These are phyloP conservation scores for Tetragonia tetragonoides DNA, from an alignment of 148 eudicot species.

Conservation along the genomic window DNA sequence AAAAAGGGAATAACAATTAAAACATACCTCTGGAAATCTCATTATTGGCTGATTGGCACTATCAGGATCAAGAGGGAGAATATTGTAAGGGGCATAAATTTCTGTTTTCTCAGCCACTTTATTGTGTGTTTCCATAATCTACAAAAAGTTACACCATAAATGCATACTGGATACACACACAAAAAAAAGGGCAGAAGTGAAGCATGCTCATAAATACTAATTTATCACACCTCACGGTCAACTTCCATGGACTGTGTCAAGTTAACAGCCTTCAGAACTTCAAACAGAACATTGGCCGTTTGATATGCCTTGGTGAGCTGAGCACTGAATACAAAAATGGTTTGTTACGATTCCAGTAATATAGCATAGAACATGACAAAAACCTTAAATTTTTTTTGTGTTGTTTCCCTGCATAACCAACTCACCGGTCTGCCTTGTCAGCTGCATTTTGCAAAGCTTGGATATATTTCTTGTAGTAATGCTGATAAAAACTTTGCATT, in stretches of 20 bases:
- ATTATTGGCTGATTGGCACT: conserved; percentile 98
- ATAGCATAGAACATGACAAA: conserved; percentile 4
- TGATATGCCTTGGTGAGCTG: conserved; percentile 99
- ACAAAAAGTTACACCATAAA: conserved; percentile 4
- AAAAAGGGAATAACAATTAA: background rate
- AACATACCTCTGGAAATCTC: conserved; percentile 90
- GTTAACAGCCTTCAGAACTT: conserved; percentile 95
- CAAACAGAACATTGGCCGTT: conserved; percentile 99
- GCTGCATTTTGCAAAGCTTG: conserved; percentile 98
- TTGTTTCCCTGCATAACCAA: background rate
- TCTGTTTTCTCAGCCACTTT: conserved; percentile 96
- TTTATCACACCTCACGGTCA: conserved; percentile 76
- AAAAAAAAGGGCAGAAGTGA: background rate
- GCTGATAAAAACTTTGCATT: conserved; percentile 99
- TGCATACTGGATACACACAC: background rate
- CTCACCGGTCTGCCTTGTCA: conserved; percentile 98
- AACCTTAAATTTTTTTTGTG: background rate
- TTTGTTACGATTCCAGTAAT: conserved; percentile 3
- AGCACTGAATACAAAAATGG: conserved; percentile 55
- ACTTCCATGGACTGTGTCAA: conserved; percentile 90
- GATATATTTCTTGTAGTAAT: conserved; percentile 94
- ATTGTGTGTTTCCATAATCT: conserved; percentile 96
- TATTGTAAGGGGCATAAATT: conserved; percentile 84
- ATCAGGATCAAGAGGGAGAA: conserved; percentile 98
- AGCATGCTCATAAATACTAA: conserved; percentile 9